Evolutionary conservation across 2,329 filamentous ascomycete species (phyloP).

Genomic region (Phaeosphaeriaceae sp.): DNA sequence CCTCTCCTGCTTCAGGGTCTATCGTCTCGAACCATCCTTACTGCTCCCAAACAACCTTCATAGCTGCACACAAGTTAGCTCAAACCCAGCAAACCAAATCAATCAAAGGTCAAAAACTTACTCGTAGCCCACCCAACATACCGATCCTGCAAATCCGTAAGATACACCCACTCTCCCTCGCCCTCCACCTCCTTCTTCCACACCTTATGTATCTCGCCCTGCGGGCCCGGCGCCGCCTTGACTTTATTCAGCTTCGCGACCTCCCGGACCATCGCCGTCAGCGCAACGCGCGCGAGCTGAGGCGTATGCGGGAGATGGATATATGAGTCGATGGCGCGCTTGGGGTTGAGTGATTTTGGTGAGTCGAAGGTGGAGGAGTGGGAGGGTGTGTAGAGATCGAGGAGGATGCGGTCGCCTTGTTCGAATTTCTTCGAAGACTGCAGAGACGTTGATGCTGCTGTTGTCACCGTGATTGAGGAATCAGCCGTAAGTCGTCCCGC

Average conservation of each 20-base stretch:
- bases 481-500: conserved; percentile 53
- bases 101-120: conserved; percentile 41
- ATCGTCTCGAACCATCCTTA: not conserved
- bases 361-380: conserved; percentile 53
- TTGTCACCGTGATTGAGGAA: conserved; percentile 50
- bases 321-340: conserved; percentile 51
- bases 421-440: conserved; percentile 42
- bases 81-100: not conserved
- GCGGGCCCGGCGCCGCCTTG: conserved; percentile 47
- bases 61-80: conserved; percentile 25
- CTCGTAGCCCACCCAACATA: conserved; percentile 57
- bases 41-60: conserved; percentile 42
- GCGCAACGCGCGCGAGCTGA: conserved; percentile 53
- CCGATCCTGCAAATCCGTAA: conserved; percentile 57
- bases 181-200: conserved; percentile 37
- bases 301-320: conserved; percentile 54
- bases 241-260: conserved; percentile 51
- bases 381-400: conserved; percentile 53
- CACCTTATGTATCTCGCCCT: conserved; percentile 54
- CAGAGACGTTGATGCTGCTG: conserved; percentile 41
- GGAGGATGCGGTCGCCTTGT: conserved; percentile 49
- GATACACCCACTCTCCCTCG: conserved; percentile 48
- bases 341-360: conserved; percentile 49
- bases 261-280: conserved; percentile 56
- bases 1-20: too few relatives aligned